These are phyloP conservation scores for Plasmodium sp. DNA, from an alignment of 169 alveolate species.

Conservation along the genomic window DNA sequence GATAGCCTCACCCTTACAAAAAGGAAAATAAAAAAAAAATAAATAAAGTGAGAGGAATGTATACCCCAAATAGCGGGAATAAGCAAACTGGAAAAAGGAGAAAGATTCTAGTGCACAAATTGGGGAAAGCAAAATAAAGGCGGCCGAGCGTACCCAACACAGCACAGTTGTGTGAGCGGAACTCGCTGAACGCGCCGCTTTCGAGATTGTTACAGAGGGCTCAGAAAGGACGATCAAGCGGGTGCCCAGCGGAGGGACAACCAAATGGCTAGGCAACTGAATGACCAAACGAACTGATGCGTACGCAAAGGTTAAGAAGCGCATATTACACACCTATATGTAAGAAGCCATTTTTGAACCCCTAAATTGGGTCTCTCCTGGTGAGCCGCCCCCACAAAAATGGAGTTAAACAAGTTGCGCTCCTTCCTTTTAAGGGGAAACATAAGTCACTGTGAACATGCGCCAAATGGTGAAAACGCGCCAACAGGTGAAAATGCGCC, in stretches of 20 bases:
- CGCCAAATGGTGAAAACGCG: not conserved
- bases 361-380: not conserved
- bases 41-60: not conserved
- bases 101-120: not conserved
- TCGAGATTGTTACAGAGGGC: not conserved
- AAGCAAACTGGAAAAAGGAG: not conserved
- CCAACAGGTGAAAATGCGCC: not conserved
- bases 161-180: not conserved
- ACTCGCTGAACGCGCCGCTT: not conserved
- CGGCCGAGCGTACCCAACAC: not conserved
- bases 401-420: slow-evolving; percentile 31
- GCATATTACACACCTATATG: not conserved
- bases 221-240: not conserved
- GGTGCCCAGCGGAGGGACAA: not conserved
- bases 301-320: not conserved
- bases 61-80: not conserved
- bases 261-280: not conserved
- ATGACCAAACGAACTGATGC: not conserved
- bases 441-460: slow-evolving; percentile 13
- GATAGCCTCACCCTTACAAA: not conserved
- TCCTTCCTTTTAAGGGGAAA: not conserved
- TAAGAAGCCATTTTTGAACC: not conserved
- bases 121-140: not conserved
- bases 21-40: not conserved
- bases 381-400: slow-evolving; percentile 12